Evolutionary conservation across 2,329 filamentous ascomycete species (phyloP).

Genomic region (Tolypocladium paradoxum): DNA sequence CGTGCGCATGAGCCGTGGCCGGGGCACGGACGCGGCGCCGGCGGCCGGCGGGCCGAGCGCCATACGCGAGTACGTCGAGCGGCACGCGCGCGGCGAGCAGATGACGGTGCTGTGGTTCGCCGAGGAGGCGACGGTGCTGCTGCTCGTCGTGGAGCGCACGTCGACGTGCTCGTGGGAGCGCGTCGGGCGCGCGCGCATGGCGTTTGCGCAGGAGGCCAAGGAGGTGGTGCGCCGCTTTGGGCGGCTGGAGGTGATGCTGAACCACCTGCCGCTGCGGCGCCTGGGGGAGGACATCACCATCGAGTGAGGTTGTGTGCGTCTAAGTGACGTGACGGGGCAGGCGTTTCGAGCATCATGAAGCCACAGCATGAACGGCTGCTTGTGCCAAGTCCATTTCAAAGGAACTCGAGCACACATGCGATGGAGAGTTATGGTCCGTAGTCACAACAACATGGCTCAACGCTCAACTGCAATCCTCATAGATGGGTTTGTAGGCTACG

Average conservation of each 20-base stretch:
- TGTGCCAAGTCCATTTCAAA: too few species aligned
- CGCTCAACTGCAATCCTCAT: too few species aligned
- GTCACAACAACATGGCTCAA: too few species aligned
- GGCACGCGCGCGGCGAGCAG: conserved; percentile 22
- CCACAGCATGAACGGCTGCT: too few species aligned
- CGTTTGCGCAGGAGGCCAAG: conserved; percentile 20
- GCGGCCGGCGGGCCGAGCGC: conserved; percentile 4
- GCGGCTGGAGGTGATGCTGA: conserved; percentile 19
- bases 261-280: conserved; percentile 19
- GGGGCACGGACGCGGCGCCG: not conserved
- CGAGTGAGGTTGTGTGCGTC: conserved; percentile 13
- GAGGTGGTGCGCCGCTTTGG: conserved; percentile 20
- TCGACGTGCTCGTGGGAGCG: conserved; percentile 17
- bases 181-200: conserved; percentile 24
- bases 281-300: conserved; percentile 22
- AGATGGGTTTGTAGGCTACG: too few species aligned
- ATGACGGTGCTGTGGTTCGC: conserved; percentile 26
- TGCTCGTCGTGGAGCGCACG: conserved; percentile 20
- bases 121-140: conserved; percentile 21
- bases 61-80: conserved; percentile 22
- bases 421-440: too few species aligned
- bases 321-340: too few species aligned
- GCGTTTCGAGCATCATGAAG: too few species aligned
- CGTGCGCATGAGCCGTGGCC: too few species aligned
- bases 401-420: too few species aligned